Evolutionary conservation across 2,329 filamentous ascomycete species (phyloP).

Genomic region (Ceratocystis albifundus): DNA sequence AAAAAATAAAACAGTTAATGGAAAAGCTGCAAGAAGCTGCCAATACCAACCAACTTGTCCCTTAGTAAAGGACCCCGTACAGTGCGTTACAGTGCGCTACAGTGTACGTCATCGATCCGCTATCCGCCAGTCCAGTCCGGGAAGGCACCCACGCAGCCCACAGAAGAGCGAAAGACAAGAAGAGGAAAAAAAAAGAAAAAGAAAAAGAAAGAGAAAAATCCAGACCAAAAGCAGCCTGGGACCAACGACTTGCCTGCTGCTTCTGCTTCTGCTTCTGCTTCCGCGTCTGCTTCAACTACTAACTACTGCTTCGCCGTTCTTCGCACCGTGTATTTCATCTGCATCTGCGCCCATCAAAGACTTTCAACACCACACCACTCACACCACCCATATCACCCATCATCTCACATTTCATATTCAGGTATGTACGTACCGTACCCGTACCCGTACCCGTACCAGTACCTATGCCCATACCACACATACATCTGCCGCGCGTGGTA

Average conservation of each 20-base stretch:
- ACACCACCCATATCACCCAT: no score
- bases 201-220: no score
- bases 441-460: no score
- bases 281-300: no score
- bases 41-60: not conserved
- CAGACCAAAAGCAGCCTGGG: not conserved
- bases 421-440: not conserved
- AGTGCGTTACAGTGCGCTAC: conserved; percentile 10
- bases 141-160: not conserved
- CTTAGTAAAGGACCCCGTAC: not conserved
- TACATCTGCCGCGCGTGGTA: conserved; percentile 3
- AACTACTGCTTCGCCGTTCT: no score
- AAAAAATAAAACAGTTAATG: not conserved
- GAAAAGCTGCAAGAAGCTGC: not conserved
- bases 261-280: no score
- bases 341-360: not conserved
- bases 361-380: not conserved
- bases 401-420: not conserved
- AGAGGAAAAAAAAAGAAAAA: no score
- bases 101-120: conserved; percentile 9
- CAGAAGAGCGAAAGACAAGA: not conserved
- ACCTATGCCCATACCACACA: not conserved
- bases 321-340: not conserved
- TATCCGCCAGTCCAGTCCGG: conserved; percentile 1
- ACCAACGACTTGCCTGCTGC: no score